Conservation (phyloP, 108 stramenopile species). For the Ochromonas danica region DNA sequence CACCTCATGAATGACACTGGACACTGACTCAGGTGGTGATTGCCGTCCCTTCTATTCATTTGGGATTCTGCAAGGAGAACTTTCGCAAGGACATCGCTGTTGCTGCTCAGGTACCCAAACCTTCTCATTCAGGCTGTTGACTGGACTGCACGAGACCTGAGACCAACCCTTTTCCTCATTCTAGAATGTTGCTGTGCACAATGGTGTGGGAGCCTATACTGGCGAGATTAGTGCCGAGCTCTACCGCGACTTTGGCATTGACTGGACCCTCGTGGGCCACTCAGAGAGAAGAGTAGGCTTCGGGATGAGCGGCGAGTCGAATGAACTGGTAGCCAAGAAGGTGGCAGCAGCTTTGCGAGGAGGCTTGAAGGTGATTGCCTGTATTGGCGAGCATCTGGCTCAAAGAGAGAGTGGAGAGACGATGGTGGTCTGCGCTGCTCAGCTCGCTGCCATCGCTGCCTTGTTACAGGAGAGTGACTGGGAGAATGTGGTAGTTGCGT, state of each 20-base stretch:
- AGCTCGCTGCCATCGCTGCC: constrained; percentile 91
- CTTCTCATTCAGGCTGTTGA: constrained; percentile 76
- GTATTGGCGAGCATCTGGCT: constrained; percentile 96
- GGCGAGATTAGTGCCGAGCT: constrained; percentile 96
- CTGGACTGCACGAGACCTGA: constrained; percentile 57
- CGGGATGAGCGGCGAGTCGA: constrained; percentile 82
- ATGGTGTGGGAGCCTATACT: constrained; percentile 82
- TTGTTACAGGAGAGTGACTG: constrained; percentile 76
- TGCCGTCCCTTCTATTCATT: constrained; percentile 84
- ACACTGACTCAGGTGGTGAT: constrained; percentile 79
- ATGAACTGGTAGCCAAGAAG: constrained; percentile 85
- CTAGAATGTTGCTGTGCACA: constrained; percentile 42
- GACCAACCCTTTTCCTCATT: constrained; percentile 33
- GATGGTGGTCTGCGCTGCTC: constrained; percentile 92
- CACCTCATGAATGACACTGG: constrained; percentile 11
- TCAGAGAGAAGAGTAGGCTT: constrained; percentile 87
- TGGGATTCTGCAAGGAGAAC: constrained; percentile 70
- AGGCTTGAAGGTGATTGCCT: constrained; percentile 87
- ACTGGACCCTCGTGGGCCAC: constrained; percentile 89
- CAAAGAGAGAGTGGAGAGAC: constrained; percentile 91
- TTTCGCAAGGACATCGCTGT: constrained; percentile 82
- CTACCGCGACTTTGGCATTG: constrained; percentile 88
- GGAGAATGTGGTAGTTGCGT: constrained; percentile 61
- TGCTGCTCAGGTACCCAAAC: constrained; percentile 89
- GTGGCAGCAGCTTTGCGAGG: constrained; percentile 35